Evolutionary conservation across 352 stramenopile species (phyloP), one percentile per base, ranked within the genome.

Genomic region (Phytophthora brassicae): DNA sequence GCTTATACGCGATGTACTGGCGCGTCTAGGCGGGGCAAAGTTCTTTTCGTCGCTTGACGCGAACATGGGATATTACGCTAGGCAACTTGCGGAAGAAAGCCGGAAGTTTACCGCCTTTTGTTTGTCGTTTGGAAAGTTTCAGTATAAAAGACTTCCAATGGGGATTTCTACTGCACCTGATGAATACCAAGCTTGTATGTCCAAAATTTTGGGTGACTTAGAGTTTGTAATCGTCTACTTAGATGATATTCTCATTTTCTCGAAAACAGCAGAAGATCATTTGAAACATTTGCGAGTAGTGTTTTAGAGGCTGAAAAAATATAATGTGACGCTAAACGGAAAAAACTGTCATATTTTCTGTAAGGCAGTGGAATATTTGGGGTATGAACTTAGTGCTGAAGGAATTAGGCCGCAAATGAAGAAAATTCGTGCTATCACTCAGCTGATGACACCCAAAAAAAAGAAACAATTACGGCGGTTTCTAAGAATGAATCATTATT

Each of bases 101-200:
- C 12, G 33, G 1, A 13, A 13, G 5, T 39, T 39, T 29, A 57
- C 50, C 3, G 35, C 49, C 7, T 56, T 56, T 23, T 47, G 49
- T 22, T n/a, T 36, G 16, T 2, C 4, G 22, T 56, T 55, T 28
- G 33, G 35, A 22, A 56, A 56, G 11, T 56, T 26, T 12, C 49
- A 47, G 43, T 26, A 48, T 54, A 12, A 48, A 5, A 17, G 54
- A 23, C 16, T 62, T 11, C 54, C 54, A n/a, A 47, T 60, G 42
- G 52, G 42, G 4, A 46, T 60, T 17, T 60, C 36, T 6, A 64
- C 56, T 1, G 57, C 57, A 6, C 57, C 42, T 1, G 57, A 59
- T 13, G 48, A 65, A 8, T 65, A 65, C n/a, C 48, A 65, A 16
- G 49, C 57, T 7, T 55, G 57, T 17, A 65, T 59, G 48, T 7